Evolutionary conservation across 129 eudicot species (phyloP).

Genomic region (Sambucus nigra): DNA sequence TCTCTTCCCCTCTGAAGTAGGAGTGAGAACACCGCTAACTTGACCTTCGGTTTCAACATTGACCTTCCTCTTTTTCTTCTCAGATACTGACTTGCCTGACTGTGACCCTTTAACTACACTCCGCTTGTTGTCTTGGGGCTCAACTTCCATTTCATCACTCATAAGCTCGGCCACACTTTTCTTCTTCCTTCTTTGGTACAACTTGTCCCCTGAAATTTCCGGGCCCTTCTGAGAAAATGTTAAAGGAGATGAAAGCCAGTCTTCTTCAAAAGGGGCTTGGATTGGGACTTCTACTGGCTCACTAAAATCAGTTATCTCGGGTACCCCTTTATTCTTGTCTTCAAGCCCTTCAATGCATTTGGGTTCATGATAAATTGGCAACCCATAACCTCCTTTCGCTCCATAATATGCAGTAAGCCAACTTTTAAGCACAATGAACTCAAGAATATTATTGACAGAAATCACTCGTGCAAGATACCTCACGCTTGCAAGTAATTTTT

Average conservation of each 20-base stretch:
- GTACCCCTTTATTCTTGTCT: slow-evolving; percentile 18
- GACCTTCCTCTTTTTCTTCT: slow-evolving; percentile 9
- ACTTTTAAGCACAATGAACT: slow-evolving; percentile 26
- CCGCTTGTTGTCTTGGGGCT: background rate
- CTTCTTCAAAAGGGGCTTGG: slow-evolving; percentile 30
- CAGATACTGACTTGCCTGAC: slow-evolving; percentile 1
- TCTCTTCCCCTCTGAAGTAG: slow-evolving; percentile 11
- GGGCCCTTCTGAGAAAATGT: background rate
- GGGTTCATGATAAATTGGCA: slow-evolving; percentile 20
- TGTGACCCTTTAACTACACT: slow-evolving; percentile 2
- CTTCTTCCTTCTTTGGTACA: slow-evolving; percentile 30
- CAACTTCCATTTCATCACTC: slow-evolving; percentile 8
- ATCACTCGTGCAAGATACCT: slow-evolving; percentile 9
- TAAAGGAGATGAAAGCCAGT: background rate
- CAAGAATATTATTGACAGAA: slow-evolving; percentile 15
- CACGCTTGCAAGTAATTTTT: slow-evolving; percentile 16
- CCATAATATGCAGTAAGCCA: slow-evolving; percentile 35
- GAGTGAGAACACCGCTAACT: background rate
- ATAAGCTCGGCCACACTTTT: slow-evolving; percentile 45
- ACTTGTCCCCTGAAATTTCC: slow-evolving; percentile 6
- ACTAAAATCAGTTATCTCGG: slow-evolving; percentile 17
- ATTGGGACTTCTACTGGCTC: slow-evolving; percentile 14
- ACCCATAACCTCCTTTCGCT: slow-evolving; percentile 16
- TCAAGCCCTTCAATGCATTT: slow-evolving; percentile 37
- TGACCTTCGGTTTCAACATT: slow-evolving; percentile 11